These are phyloP conservation scores for Paramecium sonneborni DNA, from an alignment of 73 alveolate genomes.

Conservation along the genomic window DNA sequence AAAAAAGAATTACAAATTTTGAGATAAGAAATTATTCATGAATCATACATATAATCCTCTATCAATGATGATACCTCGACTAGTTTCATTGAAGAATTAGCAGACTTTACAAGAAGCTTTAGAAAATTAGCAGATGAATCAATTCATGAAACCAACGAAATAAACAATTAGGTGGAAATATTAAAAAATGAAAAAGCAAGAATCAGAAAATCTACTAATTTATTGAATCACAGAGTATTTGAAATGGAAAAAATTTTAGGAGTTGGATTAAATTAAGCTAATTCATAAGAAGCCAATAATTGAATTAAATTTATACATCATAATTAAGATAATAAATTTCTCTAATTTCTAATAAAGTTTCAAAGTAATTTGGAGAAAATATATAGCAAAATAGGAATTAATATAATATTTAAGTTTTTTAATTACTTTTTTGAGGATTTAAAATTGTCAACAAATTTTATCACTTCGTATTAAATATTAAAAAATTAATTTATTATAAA, in stretches of 20 bases:
- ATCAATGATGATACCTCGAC: not conserved
- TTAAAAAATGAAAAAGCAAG: conserved; percentile 32
- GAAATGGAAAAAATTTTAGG: conserved; percentile 36
- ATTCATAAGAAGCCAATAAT: not conserved
- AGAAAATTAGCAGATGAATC: conserved; percentile 15
- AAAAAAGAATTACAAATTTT: conserved; percentile 32
- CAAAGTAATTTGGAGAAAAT: too few species aligned
- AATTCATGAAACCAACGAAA: not conserved
- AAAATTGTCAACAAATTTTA: not conserved
- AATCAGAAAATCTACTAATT: not conserved
- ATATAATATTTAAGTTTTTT: too few species aligned
- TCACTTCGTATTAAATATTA: not conserved
- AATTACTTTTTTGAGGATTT: not conserved
- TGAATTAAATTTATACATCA: not conserved
- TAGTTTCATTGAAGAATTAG: conserved; percentile 10
- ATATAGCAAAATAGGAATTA: too few species aligned
- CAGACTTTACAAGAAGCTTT: conserved; percentile 9
- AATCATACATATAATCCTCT: not conserved
- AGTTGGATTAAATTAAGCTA: not conserved
- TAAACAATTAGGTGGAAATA: not conserved
- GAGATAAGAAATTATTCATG: conserved; percentile 38
- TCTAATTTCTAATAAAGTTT: not conserved
- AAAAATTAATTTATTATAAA: not conserved
- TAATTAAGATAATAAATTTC: not conserved
- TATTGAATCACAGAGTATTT: not conserved